Base-by-base conservation (phyloP, 1,139 yeast genomes). In the Pichia sp. region DNA sequence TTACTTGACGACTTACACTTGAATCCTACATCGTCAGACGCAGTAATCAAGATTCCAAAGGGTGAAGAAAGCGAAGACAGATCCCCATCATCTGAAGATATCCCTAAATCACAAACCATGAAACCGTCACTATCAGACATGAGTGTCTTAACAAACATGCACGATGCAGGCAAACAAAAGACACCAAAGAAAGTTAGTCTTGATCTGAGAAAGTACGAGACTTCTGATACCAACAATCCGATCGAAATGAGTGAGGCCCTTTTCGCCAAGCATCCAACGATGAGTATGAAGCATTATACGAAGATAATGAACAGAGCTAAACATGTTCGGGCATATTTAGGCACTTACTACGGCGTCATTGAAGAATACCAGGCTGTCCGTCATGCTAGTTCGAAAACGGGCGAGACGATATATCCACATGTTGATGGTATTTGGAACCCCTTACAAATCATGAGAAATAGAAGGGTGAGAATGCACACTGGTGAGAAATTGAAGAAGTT, bases 371-470 rank as follows among this genome's bases (percentile, higher is more conserved):
- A 57, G 24, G 51, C 47, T 28, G 46, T 51, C 12, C 50, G 56
- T 17, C 54, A 55, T 39, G 39, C 66, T 28, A 54, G 54, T 4
- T 58, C 53, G 1, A 57, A 55, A 9, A 48, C 45, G 4, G 45
- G 42, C 6, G 34, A 40, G 5, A 54, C 57, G 0, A 36, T 41
- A 11, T 74, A 72, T 49, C 72, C 72, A 0, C 73, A 78, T 0
- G 76, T 84, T 2, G 89, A 83, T 52, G 87, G 85, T 1, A 76
- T 78, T 3, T 89, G 84, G 66, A 89, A 89, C 60, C 96, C 96
- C 1, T 68, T 89, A 40, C 96, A 87, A 61, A 76, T 83, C 18
- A 78, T 89, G 33, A 69, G 97, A 51, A 85, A 89, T 63, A 70
- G 96, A 47, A 71, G 73, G 50, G 62, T 83, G 11, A 63, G 77